Conservation (phyloP, 306 rosid genomes). For the Spatholobus suberectus region DNA sequence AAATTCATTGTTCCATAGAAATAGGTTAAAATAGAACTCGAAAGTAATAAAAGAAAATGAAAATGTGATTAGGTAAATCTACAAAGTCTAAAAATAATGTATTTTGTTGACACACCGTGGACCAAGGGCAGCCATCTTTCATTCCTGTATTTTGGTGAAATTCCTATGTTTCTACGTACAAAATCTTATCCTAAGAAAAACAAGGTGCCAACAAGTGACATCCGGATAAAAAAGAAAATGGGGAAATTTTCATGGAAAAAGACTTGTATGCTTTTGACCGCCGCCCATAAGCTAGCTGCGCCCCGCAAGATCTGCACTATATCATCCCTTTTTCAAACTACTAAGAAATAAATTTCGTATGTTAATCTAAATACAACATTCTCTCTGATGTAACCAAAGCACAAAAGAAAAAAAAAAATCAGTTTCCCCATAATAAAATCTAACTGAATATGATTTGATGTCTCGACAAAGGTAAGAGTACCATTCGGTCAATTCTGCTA, state of each 20-base stretch:
- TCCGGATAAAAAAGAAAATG: slow-evolving; percentile 2
- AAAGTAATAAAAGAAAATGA: background rate
- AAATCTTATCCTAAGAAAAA: slow-evolving; percentile 35
- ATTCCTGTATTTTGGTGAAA: slow-evolving; percentile 3
- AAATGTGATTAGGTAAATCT: background rate
- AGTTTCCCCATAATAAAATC: slow-evolving; percentile 38
- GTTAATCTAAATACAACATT: too few species aligned
- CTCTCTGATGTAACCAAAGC: slow-evolving; percentile 23
- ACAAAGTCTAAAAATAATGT: background rate
- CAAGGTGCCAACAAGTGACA: slow-evolving; percentile 36
- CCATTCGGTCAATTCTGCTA: slow-evolving; percentile 29
- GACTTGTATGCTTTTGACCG: background rate
- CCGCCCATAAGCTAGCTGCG: slow-evolving; percentile 37
- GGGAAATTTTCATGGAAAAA: slow-evolving; percentile 24
- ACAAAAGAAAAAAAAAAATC: slow-evolving; percentile 24
- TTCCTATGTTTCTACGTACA: slow-evolving; percentile 46
- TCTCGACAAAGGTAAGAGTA: background rate
- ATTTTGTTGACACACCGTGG: background rate
- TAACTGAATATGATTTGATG: background rate
- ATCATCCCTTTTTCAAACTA: slow-evolving; percentile 32
- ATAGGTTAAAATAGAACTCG: background rate
- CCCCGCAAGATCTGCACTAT: too few species aligned
- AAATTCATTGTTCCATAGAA: background rate
- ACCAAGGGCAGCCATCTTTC: background rate
- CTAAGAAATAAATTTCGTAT: slow-evolving; percentile 3